Base-by-base conservation (phyloP, 257 asterid genomes). In the Parsonsia alboflavescens region DNA sequence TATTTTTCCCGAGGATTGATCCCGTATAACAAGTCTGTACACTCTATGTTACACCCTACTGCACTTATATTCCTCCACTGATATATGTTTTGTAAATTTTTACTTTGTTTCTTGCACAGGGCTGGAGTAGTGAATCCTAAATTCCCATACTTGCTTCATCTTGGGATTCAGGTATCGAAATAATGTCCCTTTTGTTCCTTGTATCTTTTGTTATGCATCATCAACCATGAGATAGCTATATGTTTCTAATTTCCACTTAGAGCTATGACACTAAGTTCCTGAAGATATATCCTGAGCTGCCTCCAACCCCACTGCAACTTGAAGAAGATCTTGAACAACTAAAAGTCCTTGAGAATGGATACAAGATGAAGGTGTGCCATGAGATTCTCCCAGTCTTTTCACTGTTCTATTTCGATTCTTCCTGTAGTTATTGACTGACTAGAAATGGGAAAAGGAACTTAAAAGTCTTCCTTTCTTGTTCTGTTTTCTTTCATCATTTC, bases 271-370 rank as follows among this genome's bases (percentile, higher is more conserved):
- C 98, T 4, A 89, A 86, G 84, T 94, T 92, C 81, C 95, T 92
- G 17, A 83, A 84, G 79, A 81, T 84, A 74, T 90, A 92, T 77
- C 84, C 97, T 2, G 86, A 86, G 79, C 87, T 94, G 68, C 84
- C 87, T 48, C 88, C 97, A 21, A 90, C 97, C 12, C 97, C 96
- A 3, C 88, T 91, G 66, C 98, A 94, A 81, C 87, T 94, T 42
- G 97, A 94, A 86, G 97, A 94, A 85, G 98, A 94, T 84, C 97
- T 93, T 56, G 98, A 93, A 84, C 97, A 94, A 69, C 85, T 92
- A 72, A 94, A 94, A 83, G 97, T 92, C 79, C 97, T 92, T 73
- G 97, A 94, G 83, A 89, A 91, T 78, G 98, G 97, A 79, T 91
- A 90, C 87, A 94, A 88, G 79, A 91, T 92, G 93, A 94, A 94